Percentiles rank a stretch among this genome's conserved stretches.
Evolutionary conservation across 352 stramenopile species (phyloP).

Genomic region (Phytophthora sp.): DNA sequence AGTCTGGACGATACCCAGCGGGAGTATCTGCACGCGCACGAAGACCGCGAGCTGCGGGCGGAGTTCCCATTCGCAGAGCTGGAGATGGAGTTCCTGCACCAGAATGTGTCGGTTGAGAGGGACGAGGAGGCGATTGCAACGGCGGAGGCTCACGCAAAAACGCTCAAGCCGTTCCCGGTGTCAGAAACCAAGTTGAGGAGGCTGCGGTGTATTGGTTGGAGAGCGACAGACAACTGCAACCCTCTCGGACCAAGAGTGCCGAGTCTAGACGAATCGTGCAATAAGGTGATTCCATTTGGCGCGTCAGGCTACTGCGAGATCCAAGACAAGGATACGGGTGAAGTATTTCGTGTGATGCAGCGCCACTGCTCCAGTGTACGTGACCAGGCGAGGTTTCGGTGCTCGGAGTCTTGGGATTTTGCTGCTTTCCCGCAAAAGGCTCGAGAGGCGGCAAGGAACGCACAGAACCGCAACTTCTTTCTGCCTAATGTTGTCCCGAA

Average conservation of each 20-base stretch:
- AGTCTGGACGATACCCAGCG: slow-evolving; percentile 10
- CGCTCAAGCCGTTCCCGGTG: slow-evolving; percentile 13
- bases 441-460: slow-evolving; percentile 12
- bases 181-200: slow-evolving; percentile 19
- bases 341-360: slow-evolving; percentile 45
- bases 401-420: slow-evolving; percentile 54
- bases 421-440: slow-evolving; percentile 39
- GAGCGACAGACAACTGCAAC: slow-evolving; percentile 23
- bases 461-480: slow-evolving; percentile 6
- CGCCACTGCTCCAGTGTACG: slow-evolving; percentile 37
- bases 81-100: slow-evolving; percentile 22
- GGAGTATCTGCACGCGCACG: slow-evolving; percentile 25
- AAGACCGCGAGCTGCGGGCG: slow-evolving; percentile 18
- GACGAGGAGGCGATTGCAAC: slow-evolving; percentile 16
- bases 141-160: slow-evolving; percentile 24
- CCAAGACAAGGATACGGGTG: slow-evolving; percentile 41
- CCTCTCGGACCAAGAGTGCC: slow-evolving; percentile 15
- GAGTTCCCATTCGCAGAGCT: slow-evolving; percentile 29
- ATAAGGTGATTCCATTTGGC: slow-evolving; percentile 20
- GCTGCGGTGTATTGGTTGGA: slow-evolving; percentile 32
- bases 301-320: slow-evolving; percentile 29
- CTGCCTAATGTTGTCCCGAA: slow-evolving; percentile 20
- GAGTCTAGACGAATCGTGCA: slow-evolving; percentile 22
- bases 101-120: slow-evolving; percentile 4
- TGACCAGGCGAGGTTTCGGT: slow-evolving; percentile 43